A percentile compares a stretch with the other conserved stretches of the same genome.
phyloP scores from a whole-genome alignment of 2,329 filamentous ascomycete genomes.

The Cercospora beticola region DNA sequence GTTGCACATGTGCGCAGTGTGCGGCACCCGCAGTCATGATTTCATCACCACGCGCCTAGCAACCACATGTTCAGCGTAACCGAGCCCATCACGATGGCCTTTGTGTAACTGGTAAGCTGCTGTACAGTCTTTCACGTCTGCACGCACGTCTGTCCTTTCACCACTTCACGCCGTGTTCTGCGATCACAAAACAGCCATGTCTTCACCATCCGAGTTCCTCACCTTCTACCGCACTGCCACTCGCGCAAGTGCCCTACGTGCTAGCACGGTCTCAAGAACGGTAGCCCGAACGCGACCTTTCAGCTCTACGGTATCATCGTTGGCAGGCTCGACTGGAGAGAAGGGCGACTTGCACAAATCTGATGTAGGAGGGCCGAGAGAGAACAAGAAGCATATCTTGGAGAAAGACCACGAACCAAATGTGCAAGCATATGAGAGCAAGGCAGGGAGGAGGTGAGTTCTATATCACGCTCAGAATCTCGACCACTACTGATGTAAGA shows the following conservation, averaged over 20 bases:
- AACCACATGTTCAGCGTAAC: conserved; percentile 1
- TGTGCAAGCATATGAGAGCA: conserved; percentile 25
- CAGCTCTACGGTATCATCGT: conserved; percentile 12
- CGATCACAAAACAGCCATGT: conserved; percentile 20
- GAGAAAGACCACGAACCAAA: conserved; percentile 32
- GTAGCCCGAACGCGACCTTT: conserved; percentile 11
- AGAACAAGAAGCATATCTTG: conserved; percentile 29
- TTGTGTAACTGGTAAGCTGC: neutral
- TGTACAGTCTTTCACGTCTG: neutral
- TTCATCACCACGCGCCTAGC: conserved; percentile 1
- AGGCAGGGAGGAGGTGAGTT: conserved; percentile 27
- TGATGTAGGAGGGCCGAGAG: conserved; percentile 19
- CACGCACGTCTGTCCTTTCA: neutral
- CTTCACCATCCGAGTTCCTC: conserved; percentile 42
- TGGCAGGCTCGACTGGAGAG: conserved; percentile 16
- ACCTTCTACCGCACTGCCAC: conserved; percentile 38
- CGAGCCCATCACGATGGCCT: neutral
- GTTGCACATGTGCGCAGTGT: neutral
- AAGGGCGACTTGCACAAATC: conserved; percentile 17
- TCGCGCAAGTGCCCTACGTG: conserved; percentile 2
- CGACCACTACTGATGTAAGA: neutral
- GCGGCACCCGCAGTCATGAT: conserved; percentile 5
- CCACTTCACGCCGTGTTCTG: neutral
- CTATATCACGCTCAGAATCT: neutral
- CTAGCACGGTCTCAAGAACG: neutral